Evolutionary conservation across 768 basidiomycete species (phyloP).

Genomic region (Kwoniella europaea): DNA sequence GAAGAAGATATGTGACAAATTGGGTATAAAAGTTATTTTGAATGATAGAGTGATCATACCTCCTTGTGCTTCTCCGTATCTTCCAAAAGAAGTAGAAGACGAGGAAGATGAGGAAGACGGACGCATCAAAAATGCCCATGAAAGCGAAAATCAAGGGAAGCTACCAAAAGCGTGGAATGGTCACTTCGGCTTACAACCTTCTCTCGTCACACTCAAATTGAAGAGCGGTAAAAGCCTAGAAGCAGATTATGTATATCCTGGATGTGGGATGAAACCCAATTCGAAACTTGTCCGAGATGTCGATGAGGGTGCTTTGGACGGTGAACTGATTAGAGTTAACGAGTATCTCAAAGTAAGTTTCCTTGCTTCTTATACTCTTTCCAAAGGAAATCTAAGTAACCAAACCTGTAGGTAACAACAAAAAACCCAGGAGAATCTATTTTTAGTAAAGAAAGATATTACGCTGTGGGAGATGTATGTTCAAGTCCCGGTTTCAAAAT

Average conservation of each 20-base stretch:
- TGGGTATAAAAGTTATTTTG: constrained; percentile 46
- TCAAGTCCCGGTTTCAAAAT: constrained; percentile 51
- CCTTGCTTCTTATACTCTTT: neutral
- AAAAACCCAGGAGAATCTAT: neutral
- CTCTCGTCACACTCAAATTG: constrained; percentile 33
- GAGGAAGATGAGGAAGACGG: too few species aligned
- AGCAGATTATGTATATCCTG: constrained; percentile 53
- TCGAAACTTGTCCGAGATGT: constrained; percentile 34
- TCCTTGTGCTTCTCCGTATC: neutral
- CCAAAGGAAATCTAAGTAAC: too few species aligned
- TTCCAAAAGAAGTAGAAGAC: too few species aligned
- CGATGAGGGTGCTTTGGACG: constrained; percentile 41
- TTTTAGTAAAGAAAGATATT: constrained; percentile 38
- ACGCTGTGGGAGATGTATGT: constrained; percentile 51
- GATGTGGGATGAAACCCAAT: constrained; percentile 50
- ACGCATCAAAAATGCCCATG: constrained; percentile 11
- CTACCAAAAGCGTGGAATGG: constrained; percentile 35
- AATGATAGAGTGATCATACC: constrained; percentile 41
- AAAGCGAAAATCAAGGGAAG: neutral
- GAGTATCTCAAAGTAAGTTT: constrained; percentile 42
- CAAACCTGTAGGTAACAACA: too few species aligned
- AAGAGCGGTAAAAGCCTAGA: constrained; percentile 38
- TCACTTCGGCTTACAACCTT: constrained; percentile 35
- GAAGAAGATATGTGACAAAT: constrained; percentile 33
- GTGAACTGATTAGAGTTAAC: constrained; percentile 45